phyloP scores from a whole-genome alignment of 148 eudicot species.

The Agrostemma githago region DNA sequence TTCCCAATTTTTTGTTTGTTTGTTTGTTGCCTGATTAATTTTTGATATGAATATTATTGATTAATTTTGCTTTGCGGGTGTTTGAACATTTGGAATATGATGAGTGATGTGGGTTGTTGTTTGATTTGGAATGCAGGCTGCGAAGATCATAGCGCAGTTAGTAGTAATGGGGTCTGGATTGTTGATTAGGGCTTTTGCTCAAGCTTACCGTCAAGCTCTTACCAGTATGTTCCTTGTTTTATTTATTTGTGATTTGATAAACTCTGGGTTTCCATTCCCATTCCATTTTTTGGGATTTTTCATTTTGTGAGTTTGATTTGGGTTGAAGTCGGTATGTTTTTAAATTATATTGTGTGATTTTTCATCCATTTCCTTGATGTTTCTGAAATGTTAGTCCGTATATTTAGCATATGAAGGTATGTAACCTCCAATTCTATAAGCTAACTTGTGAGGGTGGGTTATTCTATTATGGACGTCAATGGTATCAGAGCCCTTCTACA shows the following conservation, averaged over 20 bases:
- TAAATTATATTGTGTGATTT: too few relatives aligned
- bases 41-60: too few relatives aligned
- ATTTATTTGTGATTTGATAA: too few relatives aligned
- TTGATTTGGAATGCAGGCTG: constrained; percentile 40
- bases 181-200: constrained; percentile 53
- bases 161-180: constrained; percentile 61
- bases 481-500: neutral
- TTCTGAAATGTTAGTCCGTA: neutral
- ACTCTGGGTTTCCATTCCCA: neutral
- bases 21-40: neutral
- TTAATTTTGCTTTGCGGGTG: neutral
- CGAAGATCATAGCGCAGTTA: constrained; percentile 52
- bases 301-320: too few relatives aligned
- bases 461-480: neutral
- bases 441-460: neutral
- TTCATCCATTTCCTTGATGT: neutral
- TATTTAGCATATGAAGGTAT: neutral
- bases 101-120: neutral
- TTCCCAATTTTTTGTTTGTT: too few relatives aligned
- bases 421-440: neutral
- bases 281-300: neutral
- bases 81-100: neutral
- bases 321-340: too few relatives aligned
- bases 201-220: constrained; percentile 72
- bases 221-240: constrained; percentile 37